Base-by-base conservation (phyloP, 2,329 filamentous ascomycete genomes). In the Fusarium sp. region DNA sequence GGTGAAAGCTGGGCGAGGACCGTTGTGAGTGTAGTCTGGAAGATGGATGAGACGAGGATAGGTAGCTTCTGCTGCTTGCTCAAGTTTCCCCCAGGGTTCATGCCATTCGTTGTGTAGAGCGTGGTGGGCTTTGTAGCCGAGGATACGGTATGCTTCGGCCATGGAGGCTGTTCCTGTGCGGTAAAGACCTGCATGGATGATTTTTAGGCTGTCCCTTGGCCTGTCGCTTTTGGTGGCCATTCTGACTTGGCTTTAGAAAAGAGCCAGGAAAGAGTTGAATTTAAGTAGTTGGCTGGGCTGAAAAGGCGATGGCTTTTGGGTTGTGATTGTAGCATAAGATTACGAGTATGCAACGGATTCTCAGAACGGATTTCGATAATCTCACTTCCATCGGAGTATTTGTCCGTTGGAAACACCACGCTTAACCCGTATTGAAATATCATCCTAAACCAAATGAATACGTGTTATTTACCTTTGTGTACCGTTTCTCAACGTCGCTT, bases 31-130 rank as follows among this genome's bases (percentile, higher is more conserved):
- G 18, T 70, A 70, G 1, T 31, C 54, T 3, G 67, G 41, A 3
- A 70, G 35, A 2, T 52, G 7, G 1, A 14, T 17, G 9, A 70
- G 61, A 17, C 56, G 67, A 20, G 67, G 67, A 42, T 38, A 70
- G 6, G 66, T 66, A 3, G 60, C 65, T 25, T 70, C 67, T 0
- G 65, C 67, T 8, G 67, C 67, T 20, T 70, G 15, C 22, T 70
- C 67, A 4, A 70, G 20, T 3, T 38, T 22, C 0, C 0, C 2
- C 67, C 67, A 70, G 0, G 67, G 67, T 12, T 52, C 52, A 0
- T 25, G 12, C 13, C 50, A 60, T 2, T 70, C 20, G 3, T 65
- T 36, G 0, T 60, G 44, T 1, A 60, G 44, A 8, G 60, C 67
- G 3, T 70, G 65, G 1, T 70, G 67, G 3, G 67, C 25, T 1